phyloP scores from a whole-genome alignment of 495 filamentous ascomycete genomes.

The Aspergillus mulundensis region DNA sequence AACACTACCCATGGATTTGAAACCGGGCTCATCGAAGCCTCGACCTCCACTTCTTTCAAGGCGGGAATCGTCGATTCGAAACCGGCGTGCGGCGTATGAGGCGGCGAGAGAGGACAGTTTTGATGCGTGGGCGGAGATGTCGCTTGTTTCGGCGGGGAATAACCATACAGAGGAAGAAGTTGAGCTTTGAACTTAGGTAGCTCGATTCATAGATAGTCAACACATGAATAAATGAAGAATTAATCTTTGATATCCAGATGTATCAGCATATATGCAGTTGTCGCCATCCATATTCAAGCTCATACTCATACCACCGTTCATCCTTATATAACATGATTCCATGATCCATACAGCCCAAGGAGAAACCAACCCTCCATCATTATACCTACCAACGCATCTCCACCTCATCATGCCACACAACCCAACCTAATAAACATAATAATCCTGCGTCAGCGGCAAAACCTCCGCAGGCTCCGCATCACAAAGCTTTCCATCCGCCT shows the following conservation, averaged over 20 bases:
- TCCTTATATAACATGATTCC: too few species aligned
- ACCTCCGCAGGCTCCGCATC: constrained; percentile 66
- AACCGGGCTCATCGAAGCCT: background rate
- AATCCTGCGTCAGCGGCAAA: constrained; percentile 74
- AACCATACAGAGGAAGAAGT: constrained; percentile 47
- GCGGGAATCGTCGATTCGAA: constrained; percentile 4
- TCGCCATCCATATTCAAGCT: too few species aligned
- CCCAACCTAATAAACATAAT: constrained; percentile 18
- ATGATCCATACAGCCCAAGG: too few species aligned
- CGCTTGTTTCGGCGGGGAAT: constrained; percentile 43
- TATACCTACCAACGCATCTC: too few species aligned
- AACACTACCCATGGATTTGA: background rate
- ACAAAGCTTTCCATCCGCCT: constrained; percentile 78
- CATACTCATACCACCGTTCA: too few species aligned
- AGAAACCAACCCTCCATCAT: too few species aligned
- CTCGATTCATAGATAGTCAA: background rate
- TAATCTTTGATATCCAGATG: too few species aligned
- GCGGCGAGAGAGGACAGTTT: constrained; percentile 35
- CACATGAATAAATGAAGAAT: too few species aligned
- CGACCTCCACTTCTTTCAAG: background rate
- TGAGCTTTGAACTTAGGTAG: constrained; percentile 33
- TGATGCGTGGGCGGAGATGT: constrained; percentile 41
- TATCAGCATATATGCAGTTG: too few species aligned
- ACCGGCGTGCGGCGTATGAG: constrained; percentile 30
- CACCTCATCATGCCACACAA: too few species aligned